Percentiles rank a stretch among this genome's conserved stretches.
phyloP scores from a whole-genome alignment of 2,329 filamentous ascomycete genomes.

The Rhynchosporium graminicola region DNA sequence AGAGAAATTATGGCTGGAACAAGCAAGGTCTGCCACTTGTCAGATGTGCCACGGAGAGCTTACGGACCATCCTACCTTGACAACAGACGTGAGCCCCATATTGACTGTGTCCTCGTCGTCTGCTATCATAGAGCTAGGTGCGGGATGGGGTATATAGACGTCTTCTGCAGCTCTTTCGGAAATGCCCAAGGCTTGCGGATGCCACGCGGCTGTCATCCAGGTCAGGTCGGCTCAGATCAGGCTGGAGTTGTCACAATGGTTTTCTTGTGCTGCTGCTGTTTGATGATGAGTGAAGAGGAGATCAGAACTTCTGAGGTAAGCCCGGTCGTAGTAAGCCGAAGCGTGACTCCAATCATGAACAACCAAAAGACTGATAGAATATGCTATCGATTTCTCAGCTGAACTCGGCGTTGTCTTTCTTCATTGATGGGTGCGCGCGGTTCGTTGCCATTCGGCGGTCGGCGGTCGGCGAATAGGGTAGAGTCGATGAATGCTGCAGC shows the following conservation, averaged over 20 bases:
- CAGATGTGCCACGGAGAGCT: conserved; percentile 13
- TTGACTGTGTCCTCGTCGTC: conserved; percentile 35
- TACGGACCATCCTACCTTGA: conserved; percentile 34
- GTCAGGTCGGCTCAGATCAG: not conserved
- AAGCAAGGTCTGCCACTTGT: conserved; percentile 60
- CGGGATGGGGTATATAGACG: conserved; percentile 37
- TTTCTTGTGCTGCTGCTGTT: not conserved
- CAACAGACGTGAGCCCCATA: conserved; percentile 37
- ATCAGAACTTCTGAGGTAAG: no score
- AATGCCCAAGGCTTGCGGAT: conserved; percentile 15
- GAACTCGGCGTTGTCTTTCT: not conserved
- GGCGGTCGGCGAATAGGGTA: not conserved
- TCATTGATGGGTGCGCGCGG: not conserved
- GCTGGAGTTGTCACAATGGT: not conserved
- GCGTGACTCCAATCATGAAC: not conserved
- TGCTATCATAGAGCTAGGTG: conserved; percentile 35
- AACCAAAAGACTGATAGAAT: not conserved
- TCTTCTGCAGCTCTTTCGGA: conserved; percentile 20
- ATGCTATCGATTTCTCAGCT: conserved; percentile 9
- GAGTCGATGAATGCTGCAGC: not conserved
- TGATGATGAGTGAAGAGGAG: not conserved
- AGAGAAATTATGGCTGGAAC: conserved; percentile 72
- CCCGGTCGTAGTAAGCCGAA: not conserved
- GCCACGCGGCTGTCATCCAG: conserved; percentile 19
- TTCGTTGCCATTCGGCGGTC: not conserved